A percentile compares a stretch with the other conserved stretches of the same genome.
Conservation (phyloP, 768 basidiomycete genomes). For the Scleroderma citrinum region DNA sequence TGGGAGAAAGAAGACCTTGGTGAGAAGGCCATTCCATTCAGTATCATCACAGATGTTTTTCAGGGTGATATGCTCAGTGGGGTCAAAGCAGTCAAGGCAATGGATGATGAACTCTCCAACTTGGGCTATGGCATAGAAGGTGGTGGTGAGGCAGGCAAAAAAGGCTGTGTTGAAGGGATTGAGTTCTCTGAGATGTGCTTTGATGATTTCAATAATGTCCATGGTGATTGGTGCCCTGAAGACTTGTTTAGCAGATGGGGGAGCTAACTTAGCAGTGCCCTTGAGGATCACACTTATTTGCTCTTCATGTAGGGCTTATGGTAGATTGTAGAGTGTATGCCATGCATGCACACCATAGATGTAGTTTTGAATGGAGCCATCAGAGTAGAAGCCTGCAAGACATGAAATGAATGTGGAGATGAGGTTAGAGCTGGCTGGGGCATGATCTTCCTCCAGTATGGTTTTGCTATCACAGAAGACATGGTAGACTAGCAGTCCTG, state of each 20-base stretch:
- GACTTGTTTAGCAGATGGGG: constrained; percentile 7
- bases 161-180: constrained; percentile 31
- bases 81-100: constrained; percentile 25
- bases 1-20: constrained; percentile 9
- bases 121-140: constrained; percentile 31
- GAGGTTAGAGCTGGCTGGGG: neutral
- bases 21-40: constrained; percentile 21
- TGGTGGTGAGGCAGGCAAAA: constrained; percentile 33
- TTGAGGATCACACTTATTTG: constrained; percentile 12
- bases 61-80: constrained; percentile 23
- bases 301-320: constrained; percentile 8
- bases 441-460: constrained; percentile 8
- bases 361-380: constrained; percentile 11
- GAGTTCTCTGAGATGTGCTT: fast-evolving
- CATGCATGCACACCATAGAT: constrained; percentile 14
- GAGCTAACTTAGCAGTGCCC: constrained; percentile 10
- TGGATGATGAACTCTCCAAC: constrained; percentile 36
- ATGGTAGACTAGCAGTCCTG: constrained; percentile 35
- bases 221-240: constrained; percentile 7
- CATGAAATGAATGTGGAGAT: neutral
- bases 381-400: constrained; percentile 2
- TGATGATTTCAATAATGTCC: neutral
- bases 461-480: constrained; percentile 32
- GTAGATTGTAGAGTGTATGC: constrained; percentile 22
- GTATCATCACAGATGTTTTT: constrained; percentile 8